Evolutionary conservation across 768 basidiomycete species (phyloP).

Genomic region (Mycena metata): DNA sequence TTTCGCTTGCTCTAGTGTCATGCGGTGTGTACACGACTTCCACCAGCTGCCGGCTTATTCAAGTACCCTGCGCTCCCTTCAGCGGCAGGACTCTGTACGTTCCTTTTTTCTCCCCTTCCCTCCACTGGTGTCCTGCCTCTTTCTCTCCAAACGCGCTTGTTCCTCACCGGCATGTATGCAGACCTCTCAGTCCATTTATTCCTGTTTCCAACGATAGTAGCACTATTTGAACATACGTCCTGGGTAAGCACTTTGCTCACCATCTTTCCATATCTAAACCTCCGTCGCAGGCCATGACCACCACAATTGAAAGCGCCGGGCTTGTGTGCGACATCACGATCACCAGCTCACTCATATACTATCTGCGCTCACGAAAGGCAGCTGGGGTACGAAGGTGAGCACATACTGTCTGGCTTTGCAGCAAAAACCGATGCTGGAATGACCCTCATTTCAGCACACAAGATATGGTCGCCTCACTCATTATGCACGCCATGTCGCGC

Average conservation of each 20-base stretch:
- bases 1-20: not conserved
- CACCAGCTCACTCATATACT: constrained; percentile 23
- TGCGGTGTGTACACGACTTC: constrained; percentile 10
- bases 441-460: constrained; percentile 21
- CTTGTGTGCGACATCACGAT: constrained; percentile 18
- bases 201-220: constrained; percentile 11
- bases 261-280: constrained; percentile 7
- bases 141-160: constrained; percentile 10
- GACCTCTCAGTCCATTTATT: constrained; percentile 19
- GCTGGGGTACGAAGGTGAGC: constrained; percentile 21
- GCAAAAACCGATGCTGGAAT: constrained; percentile 17
- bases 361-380: constrained; percentile 19
- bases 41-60: constrained; percentile 7
- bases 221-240: constrained; percentile 15
- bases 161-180: not conserved
- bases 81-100: constrained; percentile 6
- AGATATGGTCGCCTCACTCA: constrained; percentile 19
- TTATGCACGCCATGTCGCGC: constrained; percentile 21
- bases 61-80: constrained; percentile 8
- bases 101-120: constrained; percentile 15
- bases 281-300: constrained; percentile 8
- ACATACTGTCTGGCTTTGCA: constrained; percentile 18
- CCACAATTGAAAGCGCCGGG: constrained; percentile 10
- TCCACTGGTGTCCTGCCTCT: not conserved
- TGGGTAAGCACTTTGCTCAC: constrained; percentile 14